These are phyloP conservation scores for Porogramme epimiltina DNA, from an alignment of 1,284 basidiomycete genomes.

Conservation along the genomic window DNA sequence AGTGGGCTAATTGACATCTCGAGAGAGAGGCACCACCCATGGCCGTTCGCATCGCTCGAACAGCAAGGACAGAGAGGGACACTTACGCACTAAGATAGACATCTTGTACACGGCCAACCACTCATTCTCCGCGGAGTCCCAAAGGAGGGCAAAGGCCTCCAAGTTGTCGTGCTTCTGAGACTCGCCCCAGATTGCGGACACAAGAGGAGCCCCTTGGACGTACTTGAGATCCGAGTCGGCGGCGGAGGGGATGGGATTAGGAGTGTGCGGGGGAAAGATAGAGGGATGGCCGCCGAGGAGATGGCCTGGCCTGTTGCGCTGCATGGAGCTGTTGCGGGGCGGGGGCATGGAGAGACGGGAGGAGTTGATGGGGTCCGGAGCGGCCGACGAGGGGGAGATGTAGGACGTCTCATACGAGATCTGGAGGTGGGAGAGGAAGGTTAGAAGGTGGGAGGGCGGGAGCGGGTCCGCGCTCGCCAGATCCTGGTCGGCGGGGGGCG, in stretches of 20 bases:
- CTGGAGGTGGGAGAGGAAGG: constrained; percentile 73
- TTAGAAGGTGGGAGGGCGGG: constrained; percentile 59
- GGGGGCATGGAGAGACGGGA: constrained; percentile 27
- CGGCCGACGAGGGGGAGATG: constrained; percentile 54
- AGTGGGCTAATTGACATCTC: too few relatives aligned
- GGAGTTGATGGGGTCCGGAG: constrained; percentile 17
- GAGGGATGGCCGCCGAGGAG: constrained; percentile 47
- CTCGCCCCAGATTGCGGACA: constrained; percentile 74
- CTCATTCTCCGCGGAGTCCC: constrained; percentile 53
- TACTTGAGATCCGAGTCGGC: constrained; percentile 72
- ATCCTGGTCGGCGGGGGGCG: constrained; percentile 35
- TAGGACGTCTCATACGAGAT: constrained; percentile 82
- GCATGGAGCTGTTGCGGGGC: constrained; percentile 30
- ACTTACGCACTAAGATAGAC: constrained; percentile 75
- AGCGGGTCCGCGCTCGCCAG: constrained; percentile 33
- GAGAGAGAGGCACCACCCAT: too few relatives aligned
- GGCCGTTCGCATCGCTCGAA: too few relatives aligned
- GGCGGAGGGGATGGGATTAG: constrained; percentile 75
- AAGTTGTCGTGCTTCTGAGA: constrained; percentile 44
- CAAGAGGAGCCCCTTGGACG: constrained; percentile 74
- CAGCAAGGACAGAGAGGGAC: too few relatives aligned
- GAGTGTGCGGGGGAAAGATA: constrained; percentile 75
- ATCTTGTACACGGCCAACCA: constrained; percentile 82
- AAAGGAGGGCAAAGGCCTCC: constrained; percentile 65
- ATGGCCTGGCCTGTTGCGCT: constrained; percentile 33